These are phyloP conservation scores for Phragmites australis DNA, from an alignment of 176 grass and related monocot genomes.

Conservation along the genomic window DNA sequence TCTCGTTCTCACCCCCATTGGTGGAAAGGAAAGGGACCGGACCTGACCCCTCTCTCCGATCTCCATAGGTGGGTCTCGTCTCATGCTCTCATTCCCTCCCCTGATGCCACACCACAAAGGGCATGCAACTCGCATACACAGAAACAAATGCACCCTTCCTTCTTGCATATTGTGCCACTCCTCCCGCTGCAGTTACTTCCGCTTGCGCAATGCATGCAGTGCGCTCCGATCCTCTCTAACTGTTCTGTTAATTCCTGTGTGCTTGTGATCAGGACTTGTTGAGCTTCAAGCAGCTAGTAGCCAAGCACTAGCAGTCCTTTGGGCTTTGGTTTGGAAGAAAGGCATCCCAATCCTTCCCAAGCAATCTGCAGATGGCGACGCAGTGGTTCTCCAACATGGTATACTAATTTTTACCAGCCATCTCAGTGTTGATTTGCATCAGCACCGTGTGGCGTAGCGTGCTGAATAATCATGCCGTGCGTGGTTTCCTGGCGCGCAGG, in stretches of 20 bases:
- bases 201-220: not conserved
- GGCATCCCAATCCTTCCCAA: not conserved
- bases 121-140: not conserved
- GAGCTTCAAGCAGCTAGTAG: constrained; percentile 9
- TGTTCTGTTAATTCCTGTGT: not conserved
- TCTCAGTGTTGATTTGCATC: not conserved
- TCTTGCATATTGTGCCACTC: constrained; percentile 18
- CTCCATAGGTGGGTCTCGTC: constrained; percentile 53
- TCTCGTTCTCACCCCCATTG: constrained; percentile 30
- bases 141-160: not conserved
- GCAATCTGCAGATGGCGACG: constrained; percentile 53
- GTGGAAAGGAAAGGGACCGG: constrained; percentile 50
- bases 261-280: constrained; percentile 28
- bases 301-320: constrained; percentile 23
- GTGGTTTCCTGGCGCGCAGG: constrained; percentile 48
- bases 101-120: constrained; percentile 7
- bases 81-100: not conserved
- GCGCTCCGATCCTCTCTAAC: not conserved
- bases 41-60: constrained; percentile 21
- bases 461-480: not conserved
- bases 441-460: not conserved
- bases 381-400: constrained; percentile 89
- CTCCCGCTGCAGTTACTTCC: not conserved
- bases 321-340: constrained; percentile 14
- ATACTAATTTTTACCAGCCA: constrained; percentile 7